A percentile compares a stretch with the other conserved stretches of the same genome.
Evolutionary conservation across 2,329 filamentous ascomycete genomes (phyloP).

Genomic region (Fusarium musae): DNA sequence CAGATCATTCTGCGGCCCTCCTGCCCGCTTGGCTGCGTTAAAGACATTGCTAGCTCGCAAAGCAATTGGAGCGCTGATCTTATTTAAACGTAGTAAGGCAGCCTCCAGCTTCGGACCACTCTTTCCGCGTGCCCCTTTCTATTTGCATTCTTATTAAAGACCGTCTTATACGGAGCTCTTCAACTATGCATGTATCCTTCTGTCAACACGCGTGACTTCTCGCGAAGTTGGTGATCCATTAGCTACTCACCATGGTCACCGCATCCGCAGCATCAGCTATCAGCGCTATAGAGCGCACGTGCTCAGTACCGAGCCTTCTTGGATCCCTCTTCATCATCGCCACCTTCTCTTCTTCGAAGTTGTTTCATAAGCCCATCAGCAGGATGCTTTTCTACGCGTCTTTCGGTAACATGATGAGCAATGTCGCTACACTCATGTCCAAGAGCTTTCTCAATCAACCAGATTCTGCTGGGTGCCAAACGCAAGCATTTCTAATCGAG

Average conservation of each 20-base stretch:
- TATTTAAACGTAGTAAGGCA: not conserved
- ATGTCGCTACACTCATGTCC: constrained; percentile 15
- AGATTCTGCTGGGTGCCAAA: constrained; percentile 9
- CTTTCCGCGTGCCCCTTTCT: not conserved
- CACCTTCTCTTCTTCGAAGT: constrained; percentile 9
- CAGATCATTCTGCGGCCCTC: not conserved
- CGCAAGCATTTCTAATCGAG: constrained; percentile 11
- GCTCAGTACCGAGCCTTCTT: constrained; percentile 9
- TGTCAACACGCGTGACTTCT: not conserved
- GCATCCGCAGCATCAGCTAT: not conserved
- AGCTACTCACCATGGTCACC: not conserved
- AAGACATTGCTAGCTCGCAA: not conserved
- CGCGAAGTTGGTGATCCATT: not conserved
- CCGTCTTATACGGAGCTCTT: not conserved
- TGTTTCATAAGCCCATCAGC: constrained; percentile 14
- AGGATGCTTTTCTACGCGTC: constrained; percentile 16
- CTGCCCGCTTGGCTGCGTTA: not conserved
- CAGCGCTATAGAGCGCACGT: constrained; percentile 15
- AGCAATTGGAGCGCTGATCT: not conserved
- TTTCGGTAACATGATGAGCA: constrained; percentile 20
- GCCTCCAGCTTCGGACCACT: not conserved
- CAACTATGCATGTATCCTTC: not conserved
- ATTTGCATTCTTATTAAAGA: not conserved
- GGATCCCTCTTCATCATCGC: constrained; percentile 3
- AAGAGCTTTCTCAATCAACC: not conserved